Evolutionary conservation across 192 early-diverging fungal species (phyloP).

Genomic region (Coemansia sp.): DNA sequence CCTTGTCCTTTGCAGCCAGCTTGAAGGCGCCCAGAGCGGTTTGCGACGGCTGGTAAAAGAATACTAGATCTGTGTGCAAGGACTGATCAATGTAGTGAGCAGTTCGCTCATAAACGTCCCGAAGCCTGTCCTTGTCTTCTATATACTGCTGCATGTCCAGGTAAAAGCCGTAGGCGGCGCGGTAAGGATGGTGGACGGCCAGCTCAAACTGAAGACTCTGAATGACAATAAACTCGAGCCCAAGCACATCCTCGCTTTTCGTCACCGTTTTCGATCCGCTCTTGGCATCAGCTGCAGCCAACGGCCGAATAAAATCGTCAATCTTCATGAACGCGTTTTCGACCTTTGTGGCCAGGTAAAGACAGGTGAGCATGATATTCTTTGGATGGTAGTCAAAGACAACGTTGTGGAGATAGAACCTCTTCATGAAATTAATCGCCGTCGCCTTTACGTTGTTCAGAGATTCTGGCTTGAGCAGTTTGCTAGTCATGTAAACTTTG

Average conservation of each 20-base stretch:
- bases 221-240: conserved; percentile 63
- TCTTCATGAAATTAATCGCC: conserved; percentile 74
- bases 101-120: conserved; percentile 54
- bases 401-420: conserved; percentile 75
- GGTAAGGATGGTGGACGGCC: conserved; percentile 68
- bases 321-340: conserved; percentile 70
- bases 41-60: conserved; percentile 73
- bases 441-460: conserved; percentile 58
- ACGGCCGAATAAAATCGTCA: conserved; percentile 60
- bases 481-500: conserved; percentile 16
- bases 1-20: conserved; percentile 56
- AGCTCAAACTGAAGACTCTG: conserved; percentile 74
- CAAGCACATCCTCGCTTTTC: conserved; percentile 53
- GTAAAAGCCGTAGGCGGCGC: conserved; percentile 65
- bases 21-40: conserved; percentile 65
- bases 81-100: conserved; percentile 55
- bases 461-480: conserved; percentile 24
- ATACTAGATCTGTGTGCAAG: conserved; percentile 67
- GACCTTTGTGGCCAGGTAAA: conserved; percentile 73
- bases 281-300: conserved; percentile 23
- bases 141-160: conserved; percentile 63
- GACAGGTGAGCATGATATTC: conserved; percentile 69
- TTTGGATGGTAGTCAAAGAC: conserved; percentile 80
- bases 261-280: conserved; percentile 43
- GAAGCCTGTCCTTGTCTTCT: conserved; percentile 16